Base-by-base conservation (phyloP, 2,329 filamentous ascomycete genomes). In the Pseudogymnoascus sp. region DNA sequence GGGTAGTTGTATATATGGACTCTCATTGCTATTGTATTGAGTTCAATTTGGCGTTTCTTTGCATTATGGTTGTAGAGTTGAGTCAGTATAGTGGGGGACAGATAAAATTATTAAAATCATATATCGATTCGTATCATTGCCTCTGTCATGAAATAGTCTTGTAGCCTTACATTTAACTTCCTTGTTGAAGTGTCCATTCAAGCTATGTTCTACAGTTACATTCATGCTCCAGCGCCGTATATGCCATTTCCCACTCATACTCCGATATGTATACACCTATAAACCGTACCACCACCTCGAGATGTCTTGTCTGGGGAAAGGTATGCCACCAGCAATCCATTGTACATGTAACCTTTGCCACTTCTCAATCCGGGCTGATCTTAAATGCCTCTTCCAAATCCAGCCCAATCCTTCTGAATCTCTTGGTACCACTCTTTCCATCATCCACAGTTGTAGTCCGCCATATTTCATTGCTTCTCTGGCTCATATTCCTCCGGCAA, bases 401-500 rank as follows among this genome's bases (percentile, higher is more conserved):
- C 45, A 52, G 10, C n/a, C 5, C 15, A 18, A 30, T 15, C n/a
- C 15, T 15, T 13, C 45, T 52, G 4, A 19, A 12, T 10, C 45
- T 13, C 45, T 26, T 52, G 45, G 45, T 19, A 52, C 30, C 10
- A 33, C 5, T 33, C 23, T 52, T 18, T 18, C 15, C 23, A 52
- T 8, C 45, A 19, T 52, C 26, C 15, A 10, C 15, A 30, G 1
- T 10, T 52, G 26, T 19, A 12, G 21, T 48, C n/a, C 45, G 13
- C 15, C n/a, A 5, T 52, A 5, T 19, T 57, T 61, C 30, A 61
- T 28, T 60, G 10, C 60, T 63, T 61, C 41, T 28, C 34, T 2
- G 9, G 10, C 38, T 57, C 65, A 59, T 73, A 85, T 74, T 89
- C 84, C 30, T 82, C 72, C 0, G 92, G 92, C 73, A 97, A 71